Base-by-base conservation (phyloP, 495 filamentous ascomycete genomes). In the Massariosphaeria phaeospora region DNA sequence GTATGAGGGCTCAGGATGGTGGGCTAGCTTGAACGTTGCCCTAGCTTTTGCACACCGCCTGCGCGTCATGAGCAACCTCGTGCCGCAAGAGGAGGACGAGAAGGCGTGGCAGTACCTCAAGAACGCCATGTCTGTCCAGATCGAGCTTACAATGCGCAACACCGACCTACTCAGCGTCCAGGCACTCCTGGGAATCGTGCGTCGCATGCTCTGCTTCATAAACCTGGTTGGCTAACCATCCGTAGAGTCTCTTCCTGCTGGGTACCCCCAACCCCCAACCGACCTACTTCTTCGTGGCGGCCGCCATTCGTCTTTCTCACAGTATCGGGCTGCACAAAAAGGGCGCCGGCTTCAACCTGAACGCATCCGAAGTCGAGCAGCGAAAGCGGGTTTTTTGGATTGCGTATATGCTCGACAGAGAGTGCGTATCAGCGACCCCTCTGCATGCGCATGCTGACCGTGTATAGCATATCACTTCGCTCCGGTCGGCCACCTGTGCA, bases 301-400 rank as follows among this genome's bases (percentile, higher is more conserved):
- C 94, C 1, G 93, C 93, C 5, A 91, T 97, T 57, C 80, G 93
- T 47, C 76, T 95, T 12, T 88, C 93, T 12, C 91, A 96, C 63
- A 95, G 84, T 68, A 96, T 98, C 60, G 93, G 93, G 21, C 75
- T 98, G 38, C 93, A 98, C 71, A 96, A 96, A 69, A 79, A 86
- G 51, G 91, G 90, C 13, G 89, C 86, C 23, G 85, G 84, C 1
- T 96, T 97, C 69, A 90, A 91, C 54, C 75, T 98, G 35, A 95
- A 91, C 62, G 81, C 83, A 12, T 83, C 89, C 17, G 93, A 98
- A 66, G 84, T 90, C 38, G 94, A 98, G 68, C 93, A 98, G 70
- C 79, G 93, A 27, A 96, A 96, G 72, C 75, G 93, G 58, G 93
- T 97, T 2, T 98, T 97, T 63, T 98, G 93, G 93, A 96, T 98